These are phyloP conservation scores for Colletotrichum cordylinicola DNA, from an alignment of 2,329 filamentous ascomycete species.

Conservation along the genomic window DNA sequence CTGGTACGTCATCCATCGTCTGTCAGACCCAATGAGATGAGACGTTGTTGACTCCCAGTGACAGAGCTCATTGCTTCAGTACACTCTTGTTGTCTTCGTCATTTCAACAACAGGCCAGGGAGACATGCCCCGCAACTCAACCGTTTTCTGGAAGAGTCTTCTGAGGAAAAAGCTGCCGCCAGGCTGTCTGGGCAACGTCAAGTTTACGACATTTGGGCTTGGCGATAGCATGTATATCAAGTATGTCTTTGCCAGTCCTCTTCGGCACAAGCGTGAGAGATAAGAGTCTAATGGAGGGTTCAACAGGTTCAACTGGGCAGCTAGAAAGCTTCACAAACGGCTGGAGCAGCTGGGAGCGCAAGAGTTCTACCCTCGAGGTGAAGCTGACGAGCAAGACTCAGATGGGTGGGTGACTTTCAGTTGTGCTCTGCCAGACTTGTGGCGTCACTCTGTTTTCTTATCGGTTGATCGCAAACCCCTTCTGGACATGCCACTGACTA, in stretches of 20 bases:
- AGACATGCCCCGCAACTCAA: slow-evolving; percentile 85
- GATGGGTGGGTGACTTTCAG: slow-evolving; percentile 70
- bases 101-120: slow-evolving; percentile 95
- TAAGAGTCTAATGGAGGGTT: background rate
- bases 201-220: slow-evolving; percentile 87
- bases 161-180: slow-evolving; percentile 78
- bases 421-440: background rate
- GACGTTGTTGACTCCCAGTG: background rate
- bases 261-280: background rate
- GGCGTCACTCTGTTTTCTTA: background rate
- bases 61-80: slow-evolving; percentile 56
- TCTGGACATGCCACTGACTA: background rate
- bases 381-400: slow-evolving; percentile 92
- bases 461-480: background rate
- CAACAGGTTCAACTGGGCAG: slow-evolving; percentile 87
- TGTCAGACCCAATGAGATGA: background rate
- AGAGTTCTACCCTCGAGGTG: slow-evolving; percentile 78
- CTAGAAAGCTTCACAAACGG: slow-evolving; percentile 84
- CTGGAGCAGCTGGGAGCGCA: slow-evolving; percentile 82
- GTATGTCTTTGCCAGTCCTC: slow-evolving; percentile 49
- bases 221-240: slow-evolving; percentile 95
- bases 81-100: slow-evolving; percentile 75
- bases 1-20: slow-evolving; percentile 61
- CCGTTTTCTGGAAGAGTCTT: slow-evolving; percentile 83
- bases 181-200: slow-evolving; percentile 70